phyloP scores from a whole-genome alignment of 169 alveolate species.

The Cryptosporidium sp. region DNA sequence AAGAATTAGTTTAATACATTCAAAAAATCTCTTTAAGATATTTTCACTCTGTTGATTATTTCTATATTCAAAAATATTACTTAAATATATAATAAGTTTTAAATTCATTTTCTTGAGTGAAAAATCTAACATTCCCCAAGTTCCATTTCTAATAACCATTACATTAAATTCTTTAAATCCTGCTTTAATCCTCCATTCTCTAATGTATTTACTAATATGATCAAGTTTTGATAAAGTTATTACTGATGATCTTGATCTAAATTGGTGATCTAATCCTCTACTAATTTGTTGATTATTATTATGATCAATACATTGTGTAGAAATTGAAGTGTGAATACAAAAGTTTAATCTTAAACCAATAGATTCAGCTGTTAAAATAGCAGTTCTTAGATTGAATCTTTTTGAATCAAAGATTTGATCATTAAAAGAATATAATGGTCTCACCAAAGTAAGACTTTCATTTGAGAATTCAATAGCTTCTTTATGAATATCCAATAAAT shows the following conservation, averaged over 20 bases:
- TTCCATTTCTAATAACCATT: slow-evolving; percentile 62
- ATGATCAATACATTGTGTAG: background rate
- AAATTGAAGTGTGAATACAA: background rate
- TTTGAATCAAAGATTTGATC: background rate
- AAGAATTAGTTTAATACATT: background rate
- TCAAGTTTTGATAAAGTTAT: background rate
- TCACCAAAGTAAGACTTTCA: slow-evolving; percentile 59
- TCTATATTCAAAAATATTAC: background rate
- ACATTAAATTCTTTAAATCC: slow-evolving; percentile 37
- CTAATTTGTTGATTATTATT: too few relatives aligned
- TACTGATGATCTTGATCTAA: background rate
- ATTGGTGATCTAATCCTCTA: background rate
- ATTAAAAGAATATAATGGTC: slow-evolving; percentile 49
- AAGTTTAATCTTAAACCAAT: slow-evolving; percentile 50
- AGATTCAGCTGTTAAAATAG: slow-evolving; percentile 60
- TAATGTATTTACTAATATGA: background rate
- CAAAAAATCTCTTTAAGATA: background rate
- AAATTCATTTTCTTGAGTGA: slow-evolving; percentile 38
- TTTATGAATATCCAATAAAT: slow-evolving; percentile 24
- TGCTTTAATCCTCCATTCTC: slow-evolving; percentile 42
- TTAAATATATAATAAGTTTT: background rate
- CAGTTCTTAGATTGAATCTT: slow-evolving; percentile 27
- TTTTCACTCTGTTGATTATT: background rate
- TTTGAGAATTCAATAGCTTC: slow-evolving; percentile 53
- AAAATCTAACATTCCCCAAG: slow-evolving; percentile 76